These are phyloP conservation scores for Suhomyces taliae DNA, from an alignment of 1,139 yeast genomes.

Conservation along the genomic window DNA sequence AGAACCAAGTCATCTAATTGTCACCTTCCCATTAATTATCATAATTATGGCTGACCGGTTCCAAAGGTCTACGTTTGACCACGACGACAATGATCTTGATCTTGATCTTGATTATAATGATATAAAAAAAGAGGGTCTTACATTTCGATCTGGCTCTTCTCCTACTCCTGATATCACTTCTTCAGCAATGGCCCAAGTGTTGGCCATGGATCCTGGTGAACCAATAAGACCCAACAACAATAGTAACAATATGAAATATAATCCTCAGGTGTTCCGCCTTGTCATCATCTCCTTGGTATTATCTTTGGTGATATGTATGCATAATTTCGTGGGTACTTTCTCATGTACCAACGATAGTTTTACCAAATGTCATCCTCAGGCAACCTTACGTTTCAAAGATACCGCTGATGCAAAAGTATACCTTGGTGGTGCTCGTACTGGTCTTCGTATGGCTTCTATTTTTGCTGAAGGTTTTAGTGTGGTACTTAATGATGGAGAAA, in stretches of 20 bases:
- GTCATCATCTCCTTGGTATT: slow-evolving; percentile 6
- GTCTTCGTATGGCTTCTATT: slow-evolving; percentile 52
- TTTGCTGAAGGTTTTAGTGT: slow-evolving; percentile 54
- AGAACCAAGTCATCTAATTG: no score
- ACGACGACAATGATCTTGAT: no score
- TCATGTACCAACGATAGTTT: slow-evolving; percentile 13
- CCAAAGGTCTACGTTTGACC: no score
- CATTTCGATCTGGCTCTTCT: neutral
- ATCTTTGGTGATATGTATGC: slow-evolving; percentile 9
- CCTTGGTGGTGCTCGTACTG: slow-evolving; percentile 44
- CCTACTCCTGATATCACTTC: neutral
- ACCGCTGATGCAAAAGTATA: slow-evolving; percentile 34
- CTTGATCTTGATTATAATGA: no score
- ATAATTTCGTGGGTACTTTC: slow-evolving; percentile 10
- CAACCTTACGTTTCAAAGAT: slow-evolving; percentile 37
- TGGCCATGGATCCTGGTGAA: neutral
- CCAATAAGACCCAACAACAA: neutral
- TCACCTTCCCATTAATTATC: no score
- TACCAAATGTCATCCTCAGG: slow-evolving; percentile 45
- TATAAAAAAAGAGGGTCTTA: neutral
- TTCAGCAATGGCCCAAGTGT: neutral
- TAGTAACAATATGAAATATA: neutral
- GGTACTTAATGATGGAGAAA: slow-evolving; percentile 23
- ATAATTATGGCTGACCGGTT: no score
- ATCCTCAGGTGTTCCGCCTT: neutral